Evolutionary conservation across 1,139 yeast species (phyloP), one percentile per base, ranked within the genome.

Genomic region (Yamadazyma friedrichii): DNA sequence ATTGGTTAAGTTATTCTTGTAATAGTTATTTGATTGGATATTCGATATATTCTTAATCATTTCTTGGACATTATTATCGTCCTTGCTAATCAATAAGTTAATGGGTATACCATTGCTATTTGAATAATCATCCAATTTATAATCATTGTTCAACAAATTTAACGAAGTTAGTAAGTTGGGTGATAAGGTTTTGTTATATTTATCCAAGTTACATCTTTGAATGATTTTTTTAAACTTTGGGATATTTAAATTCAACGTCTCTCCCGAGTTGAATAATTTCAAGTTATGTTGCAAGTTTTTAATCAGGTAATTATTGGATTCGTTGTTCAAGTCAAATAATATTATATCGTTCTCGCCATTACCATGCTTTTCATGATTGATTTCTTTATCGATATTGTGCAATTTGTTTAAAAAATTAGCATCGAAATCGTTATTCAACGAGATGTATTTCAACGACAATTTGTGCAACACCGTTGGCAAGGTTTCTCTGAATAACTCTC

Each of bases 401-500:
- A 45, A 38, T 17, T 44, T 36, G 9, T 32, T 31, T 5, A 37
- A 40, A 11, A 26, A 25, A 13, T 32, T 31, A n/a, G 13, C 24
- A 4, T 25, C 15, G 15, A 31, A 31, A n/a, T 42, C 47, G 16
- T 40, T 33, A 31, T 37, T 38, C 15, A 50, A 36, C 2, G 52
- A 42, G 78, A 76, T 88, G 71, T 87, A 88, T 51, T 78, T 79
- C 51, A 86, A 78, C 17, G 91, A 82, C 44, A 88, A 74, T 52
- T 83, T 80, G 61, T 88, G 93, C 39, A 88, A 71, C 35, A 88
- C 79, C 5, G 88, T 82, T 1, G 96, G 96, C 42, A 88, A 69
- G 38, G 89, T 86, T 58, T 88, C 96, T 46, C 94, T 72, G 62
- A 88, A 88, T 49, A 88, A 65, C 41, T 84, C 88, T 42, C 95